These are phyloP conservation scores for Xylariomycetidae sp. DNA, from an alignment of 2,329 filamentous ascomycete species.

Conservation along the genomic window DNA sequence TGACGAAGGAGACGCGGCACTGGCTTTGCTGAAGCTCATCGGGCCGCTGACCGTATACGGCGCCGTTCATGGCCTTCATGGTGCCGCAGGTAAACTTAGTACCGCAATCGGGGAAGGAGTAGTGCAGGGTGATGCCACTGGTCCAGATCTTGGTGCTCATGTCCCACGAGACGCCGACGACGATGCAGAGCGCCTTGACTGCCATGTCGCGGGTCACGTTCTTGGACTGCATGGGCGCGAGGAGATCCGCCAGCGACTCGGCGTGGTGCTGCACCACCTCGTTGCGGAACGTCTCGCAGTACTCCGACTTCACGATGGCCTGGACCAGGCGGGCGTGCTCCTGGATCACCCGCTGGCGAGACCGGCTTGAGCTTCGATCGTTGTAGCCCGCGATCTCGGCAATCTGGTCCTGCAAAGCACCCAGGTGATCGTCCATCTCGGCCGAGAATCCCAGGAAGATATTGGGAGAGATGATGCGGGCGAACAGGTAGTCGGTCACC, in stretches of 20 bases:
- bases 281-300: conserved; percentile 13
- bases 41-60: conserved; percentile 8
- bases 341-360: conserved; percentile 22
- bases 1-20: conserved; percentile 22
- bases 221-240: conserved; percentile 20
- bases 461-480: conserved; percentile 21
- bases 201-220: conserved; percentile 11
- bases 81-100: conserved; percentile 18
- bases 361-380: conserved; percentile 6
- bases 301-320: conserved; percentile 10
- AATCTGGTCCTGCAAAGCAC: conserved; percentile 22
- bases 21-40: conserved; percentile 19
- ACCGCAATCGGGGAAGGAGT: conserved; percentile 24
- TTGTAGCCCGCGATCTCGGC: background rate
- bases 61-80: conserved; percentile 22
- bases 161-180: conserved; percentile 20
- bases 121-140: conserved; percentile 24
- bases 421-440: conserved; percentile 20
- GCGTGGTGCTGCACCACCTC: conserved; percentile 16
- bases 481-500: conserved; percentile 23
- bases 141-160: conserved; percentile 25
- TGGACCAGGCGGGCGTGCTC: conserved; percentile 24
- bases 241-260: conserved; percentile 14
- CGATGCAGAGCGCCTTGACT: conserved; percentile 13
- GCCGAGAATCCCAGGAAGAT: conserved; percentile 23